phyloP scores from a whole-genome alignment of 306 rosid genomes.

The Spatholobus suberectus region DNA sequence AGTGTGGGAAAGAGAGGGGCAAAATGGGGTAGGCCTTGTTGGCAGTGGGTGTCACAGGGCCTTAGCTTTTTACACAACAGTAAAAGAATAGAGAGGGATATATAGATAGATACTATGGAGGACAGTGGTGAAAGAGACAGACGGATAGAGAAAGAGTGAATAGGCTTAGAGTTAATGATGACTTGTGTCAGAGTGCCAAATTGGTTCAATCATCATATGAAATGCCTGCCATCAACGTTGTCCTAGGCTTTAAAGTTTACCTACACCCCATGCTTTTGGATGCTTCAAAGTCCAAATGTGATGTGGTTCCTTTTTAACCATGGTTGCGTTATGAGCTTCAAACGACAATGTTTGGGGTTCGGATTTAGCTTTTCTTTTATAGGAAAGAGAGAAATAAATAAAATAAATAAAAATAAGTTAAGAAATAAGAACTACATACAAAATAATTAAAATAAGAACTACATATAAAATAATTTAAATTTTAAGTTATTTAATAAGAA shows the following conservation, averaged over 20 bases:
- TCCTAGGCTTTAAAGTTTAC: slow-evolving; percentile 34
- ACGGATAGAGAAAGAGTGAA: slow-evolving; percentile 20
- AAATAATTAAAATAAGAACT: no score
- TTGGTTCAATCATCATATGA: slow-evolving; percentile 67
- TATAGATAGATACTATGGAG: slow-evolving; percentile 42
- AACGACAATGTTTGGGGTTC: no score
- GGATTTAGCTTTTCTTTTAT: no score
- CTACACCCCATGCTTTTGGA: background rate
- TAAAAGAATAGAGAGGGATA: slow-evolving; percentile 42
- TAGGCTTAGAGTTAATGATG: slow-evolving; percentile 72
- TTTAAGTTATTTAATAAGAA: no score
- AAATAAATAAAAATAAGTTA: no score
- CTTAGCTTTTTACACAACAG: slow-evolving; percentile 59
- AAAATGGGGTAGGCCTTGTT: slow-evolving; percentile 35
- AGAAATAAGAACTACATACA: no score
- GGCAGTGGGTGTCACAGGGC: slow-evolving; percentile 37
- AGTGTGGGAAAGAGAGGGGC: background rate
- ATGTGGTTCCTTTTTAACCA: slow-evolving; percentile 41
- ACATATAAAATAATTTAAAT: no score
- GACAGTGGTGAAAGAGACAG: slow-evolving; percentile 33
- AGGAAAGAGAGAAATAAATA: no score
- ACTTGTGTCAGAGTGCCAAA: slow-evolving; percentile 60
- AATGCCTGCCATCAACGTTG: slow-evolving; percentile 29
- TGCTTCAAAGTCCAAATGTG: slow-evolving; percentile 29
- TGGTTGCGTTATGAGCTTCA: slow-evolving; percentile 19